phyloP scores from a whole-genome alignment of 164 flowering plant species.

The Hamamelis virginiana region DNA sequence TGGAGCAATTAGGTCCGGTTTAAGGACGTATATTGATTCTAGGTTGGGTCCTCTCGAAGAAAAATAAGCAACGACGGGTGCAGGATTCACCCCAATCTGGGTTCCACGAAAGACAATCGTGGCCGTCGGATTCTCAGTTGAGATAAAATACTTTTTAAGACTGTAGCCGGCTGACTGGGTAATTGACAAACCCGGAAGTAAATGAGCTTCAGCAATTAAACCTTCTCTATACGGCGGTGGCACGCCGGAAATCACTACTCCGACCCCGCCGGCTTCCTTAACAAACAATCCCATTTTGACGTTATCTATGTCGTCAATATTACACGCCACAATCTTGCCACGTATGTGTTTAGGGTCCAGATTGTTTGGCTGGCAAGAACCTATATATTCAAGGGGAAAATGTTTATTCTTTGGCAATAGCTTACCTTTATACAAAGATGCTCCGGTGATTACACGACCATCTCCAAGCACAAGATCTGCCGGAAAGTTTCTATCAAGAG shows the following conservation, averaged over 20 bases:
- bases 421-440: slow-evolving; percentile 40
- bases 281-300: slow-evolving; percentile 38
- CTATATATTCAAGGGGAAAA: slow-evolving; percentile 33
- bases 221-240: slow-evolving; percentile 33
- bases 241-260: slow-evolving; percentile 39
- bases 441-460: slow-evolving; percentile 36
- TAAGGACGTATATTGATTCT: slow-evolving; percentile 32
- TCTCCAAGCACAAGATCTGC: slow-evolving; percentile 41
- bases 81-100: slow-evolving; percentile 35
- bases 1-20: slow-evolving; percentile 70
- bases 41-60: slow-evolving; percentile 59
- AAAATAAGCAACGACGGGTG: slow-evolving; percentile 55
- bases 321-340: slow-evolving; percentile 58
- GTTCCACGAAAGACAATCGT: slow-evolving; percentile 43
- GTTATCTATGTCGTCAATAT: no score
- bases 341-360: slow-evolving; percentile 29
- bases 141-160: slow-evolving; percentile 20
- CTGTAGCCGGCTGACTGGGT: slow-evolving; percentile 24
- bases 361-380: slow-evolving; percentile 37
- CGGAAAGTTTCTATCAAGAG: slow-evolving; percentile 49
- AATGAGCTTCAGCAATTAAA: slow-evolving; percentile 37
- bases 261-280: slow-evolving; percentile 50
- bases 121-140: slow-evolving; percentile 22
- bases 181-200: slow-evolving; percentile 45
- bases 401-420: slow-evolving; percentile 13